Percentiles rank a stretch among this genome's conserved stretches.
These are phyloP conservation scores for Colletotrichum graminicola DNA, from an alignment of 2,329 filamentous ascomycete genomes.

Conservation along the genomic window DNA sequence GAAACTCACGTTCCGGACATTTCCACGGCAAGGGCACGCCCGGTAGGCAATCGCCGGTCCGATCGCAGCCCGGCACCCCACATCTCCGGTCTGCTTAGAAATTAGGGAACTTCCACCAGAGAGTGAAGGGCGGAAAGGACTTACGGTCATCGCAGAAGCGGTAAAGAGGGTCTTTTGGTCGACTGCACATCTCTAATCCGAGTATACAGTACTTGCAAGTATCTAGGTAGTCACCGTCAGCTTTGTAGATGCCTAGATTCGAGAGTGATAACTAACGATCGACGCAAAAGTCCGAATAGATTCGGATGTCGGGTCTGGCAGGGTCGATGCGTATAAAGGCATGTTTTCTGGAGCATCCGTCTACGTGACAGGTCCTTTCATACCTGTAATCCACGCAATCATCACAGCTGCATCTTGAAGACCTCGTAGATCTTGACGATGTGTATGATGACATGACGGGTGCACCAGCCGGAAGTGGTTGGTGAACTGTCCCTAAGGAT, in stretches of 20 bases:
- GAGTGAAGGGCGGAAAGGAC: background rate
- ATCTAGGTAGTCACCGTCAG: constrained; percentile 9
- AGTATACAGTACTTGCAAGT: constrained; percentile 34
- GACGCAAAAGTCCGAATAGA: constrained; percentile 38
- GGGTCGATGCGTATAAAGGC: constrained; percentile 32
- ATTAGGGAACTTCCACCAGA: constrained; percentile 3
- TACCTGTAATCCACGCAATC: constrained; percentile 16
- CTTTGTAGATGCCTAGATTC: background rate
- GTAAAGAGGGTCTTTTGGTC: constrained; percentile 26
- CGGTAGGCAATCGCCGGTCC: constrained; percentile 28
- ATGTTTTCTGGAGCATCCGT: constrained; percentile 36
- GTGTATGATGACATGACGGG: background rate
- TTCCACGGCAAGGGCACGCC: constrained; percentile 33
- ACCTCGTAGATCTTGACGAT: constrained; percentile 9
- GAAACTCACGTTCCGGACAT: constrained; percentile 36
- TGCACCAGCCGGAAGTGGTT: background rate
- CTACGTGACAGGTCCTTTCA: constrained; percentile 25
- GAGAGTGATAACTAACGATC: constrained; percentile 11
- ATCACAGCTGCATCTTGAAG: constrained; percentile 5
- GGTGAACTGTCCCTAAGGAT: background rate
- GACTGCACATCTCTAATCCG: constrained; percentile 31
- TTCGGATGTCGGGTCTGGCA: constrained; percentile 9
- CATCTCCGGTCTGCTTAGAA: constrained; percentile 26
- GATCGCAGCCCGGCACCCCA: constrained; percentile 22
- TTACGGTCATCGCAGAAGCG: constrained; percentile 35